phyloP scores from a whole-genome alignment of 2,329 filamentous ascomycete species.

The Hymenotorrendiella dingleyae region DNA sequence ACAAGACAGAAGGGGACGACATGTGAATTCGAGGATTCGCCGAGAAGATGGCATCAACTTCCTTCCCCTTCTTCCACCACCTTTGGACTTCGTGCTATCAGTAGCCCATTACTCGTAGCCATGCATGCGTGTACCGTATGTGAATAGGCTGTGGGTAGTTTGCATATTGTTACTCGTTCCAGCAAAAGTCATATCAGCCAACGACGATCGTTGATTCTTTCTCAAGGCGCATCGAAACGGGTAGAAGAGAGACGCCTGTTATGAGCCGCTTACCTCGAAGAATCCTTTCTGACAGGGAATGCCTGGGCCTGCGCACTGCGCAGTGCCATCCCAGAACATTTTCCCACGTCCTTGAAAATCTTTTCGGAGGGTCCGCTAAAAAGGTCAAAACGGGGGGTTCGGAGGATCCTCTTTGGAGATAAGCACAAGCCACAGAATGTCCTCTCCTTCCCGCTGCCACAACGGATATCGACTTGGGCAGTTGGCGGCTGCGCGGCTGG shows the following conservation, averaged over 20 bases:
- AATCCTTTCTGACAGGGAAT: background rate
- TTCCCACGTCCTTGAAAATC: too few species aligned
- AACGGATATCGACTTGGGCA: too few species aligned
- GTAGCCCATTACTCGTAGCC: too few species aligned
- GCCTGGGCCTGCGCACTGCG: background rate
- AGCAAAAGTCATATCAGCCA: background rate
- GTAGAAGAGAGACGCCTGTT: background rate
- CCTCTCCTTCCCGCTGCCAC: conserved; percentile 14
- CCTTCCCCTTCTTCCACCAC: too few species aligned
- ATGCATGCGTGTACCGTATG: conserved; percentile 1
- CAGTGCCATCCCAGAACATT: background rate
- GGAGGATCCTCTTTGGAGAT: background rate
- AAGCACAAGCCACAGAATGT: conserved; percentile 24
- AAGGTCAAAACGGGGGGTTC: conserved; percentile 6
- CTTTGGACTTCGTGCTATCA: too few species aligned
- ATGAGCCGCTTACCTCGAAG: background rate
- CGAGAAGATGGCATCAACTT: background rate
- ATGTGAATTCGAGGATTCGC: background rate
- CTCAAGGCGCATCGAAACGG: background rate
- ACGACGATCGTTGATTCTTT: background rate
- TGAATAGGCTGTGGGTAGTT: background rate
- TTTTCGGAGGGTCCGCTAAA: too few species aligned
- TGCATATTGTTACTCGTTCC: background rate
- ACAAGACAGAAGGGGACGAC: background rate
- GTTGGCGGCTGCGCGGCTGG: conserved; percentile 2